Base-by-base conservation (phyloP, 495 filamentous ascomycete genomes). In the Lasiosphaeris hirsuta region DNA sequence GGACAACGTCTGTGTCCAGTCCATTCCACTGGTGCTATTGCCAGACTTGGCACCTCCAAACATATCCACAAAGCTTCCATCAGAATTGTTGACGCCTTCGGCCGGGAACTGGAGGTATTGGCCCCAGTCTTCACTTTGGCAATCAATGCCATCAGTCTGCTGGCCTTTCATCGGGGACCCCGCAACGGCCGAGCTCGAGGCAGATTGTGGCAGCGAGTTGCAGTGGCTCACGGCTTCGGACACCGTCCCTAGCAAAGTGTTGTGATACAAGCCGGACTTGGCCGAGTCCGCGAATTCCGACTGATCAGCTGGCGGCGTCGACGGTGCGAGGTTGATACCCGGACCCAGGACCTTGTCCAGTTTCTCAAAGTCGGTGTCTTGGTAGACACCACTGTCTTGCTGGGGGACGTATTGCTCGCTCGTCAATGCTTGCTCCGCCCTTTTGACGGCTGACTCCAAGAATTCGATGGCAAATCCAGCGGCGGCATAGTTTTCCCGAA, bases 391-490 rank as follows among this genome's bases (percentile, higher is more conserved):
- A 57, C 10, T 15, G 44, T 56, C 38, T 69, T 67, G 30, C 59
- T 30, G 50, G 75, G 75, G 23, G 5, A 5, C 23, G 5, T 30
- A 37, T 41, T 41, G 39, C 90, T 90, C 54, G 86, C 84, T 0
- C 5, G 23, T 30, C 5, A 5, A 5, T 30, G 23, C 23, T 30
- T 2, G 23, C 23, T 2, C 23, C 5, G 88, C 90, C 71, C 92
- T 92, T 57, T 86, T 83, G 49, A 92, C 86, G 0, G 90, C 90
- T 4, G 89, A 89, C 63, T 94, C 87, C 17, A 96, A 76, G 75
- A 96, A 95, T 11, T 86, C 86, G 2, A 85, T 89, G 15, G 88
- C 88, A 63, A 90, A 96, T 69, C 94, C 90, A 33, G 91, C 91
- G 0, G 90, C 89, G 1, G 90, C 84, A 66, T 96, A 96, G 52